phyloP scores from a whole-genome alignment of 106 monocot species.

The Dendrobium huoshanense region DNA sequence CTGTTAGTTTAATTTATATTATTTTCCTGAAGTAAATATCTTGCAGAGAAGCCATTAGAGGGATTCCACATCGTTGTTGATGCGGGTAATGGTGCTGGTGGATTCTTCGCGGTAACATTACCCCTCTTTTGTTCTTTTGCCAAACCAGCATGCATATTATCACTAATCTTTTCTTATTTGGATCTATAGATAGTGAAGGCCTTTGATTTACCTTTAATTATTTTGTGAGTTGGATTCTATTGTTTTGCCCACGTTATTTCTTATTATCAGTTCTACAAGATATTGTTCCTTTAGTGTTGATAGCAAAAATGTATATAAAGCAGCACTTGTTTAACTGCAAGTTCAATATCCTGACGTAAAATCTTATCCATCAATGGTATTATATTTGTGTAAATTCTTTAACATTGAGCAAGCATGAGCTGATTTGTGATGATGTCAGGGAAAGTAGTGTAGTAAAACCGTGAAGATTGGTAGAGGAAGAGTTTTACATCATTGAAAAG shows the following conservation, averaged over 20 bases:
- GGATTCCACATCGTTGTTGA: slow-evolving; percentile 95
- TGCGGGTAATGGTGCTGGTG: slow-evolving; percentile 99
- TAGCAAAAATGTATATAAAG: background rate
- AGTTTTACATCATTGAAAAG: background rate
- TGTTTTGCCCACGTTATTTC: background rate
- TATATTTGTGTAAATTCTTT: background rate
- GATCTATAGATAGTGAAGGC: background rate
- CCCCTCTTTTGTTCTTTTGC: background rate
- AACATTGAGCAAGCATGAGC: background rate
- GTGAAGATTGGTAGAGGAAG: background rate
- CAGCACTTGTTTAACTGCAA: background rate
- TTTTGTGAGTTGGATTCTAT: background rate
- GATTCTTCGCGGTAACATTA: slow-evolving; percentile 85
- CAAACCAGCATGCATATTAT: background rate
- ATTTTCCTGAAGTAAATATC: background rate
- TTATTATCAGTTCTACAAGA: background rate
- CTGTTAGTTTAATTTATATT: background rate
- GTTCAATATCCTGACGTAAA: background rate
- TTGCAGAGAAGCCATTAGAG: slow-evolving; percentile 88
- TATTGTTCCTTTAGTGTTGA: background rate
- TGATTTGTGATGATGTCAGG: background rate
- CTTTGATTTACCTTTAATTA: background rate
- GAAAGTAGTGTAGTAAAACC: background rate
- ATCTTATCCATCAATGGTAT: background rate
- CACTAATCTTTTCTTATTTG: background rate